Conservation (phyloP, 257 asterid species). For the Euphrasia confusa region DNA sequence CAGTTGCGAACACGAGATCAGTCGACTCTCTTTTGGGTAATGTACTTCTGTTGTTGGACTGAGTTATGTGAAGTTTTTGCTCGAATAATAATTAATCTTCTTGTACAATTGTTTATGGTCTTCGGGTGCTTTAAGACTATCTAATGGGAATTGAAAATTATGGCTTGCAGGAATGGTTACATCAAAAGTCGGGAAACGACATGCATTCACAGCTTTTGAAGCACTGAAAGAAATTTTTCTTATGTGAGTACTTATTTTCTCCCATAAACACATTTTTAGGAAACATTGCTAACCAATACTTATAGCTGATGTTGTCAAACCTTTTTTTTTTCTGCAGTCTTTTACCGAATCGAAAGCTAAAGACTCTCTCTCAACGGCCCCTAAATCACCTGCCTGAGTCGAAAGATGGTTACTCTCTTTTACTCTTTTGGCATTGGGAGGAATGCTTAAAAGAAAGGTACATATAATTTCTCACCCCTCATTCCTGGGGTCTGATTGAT, state of each 20-base stretch:
- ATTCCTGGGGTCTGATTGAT: neutral
- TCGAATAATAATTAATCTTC: neutral
- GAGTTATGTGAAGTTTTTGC: neutral
- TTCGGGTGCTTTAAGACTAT: constrained; percentile 10
- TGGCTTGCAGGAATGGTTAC: constrained; percentile 86
- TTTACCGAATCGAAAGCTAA: constrained; percentile 85
- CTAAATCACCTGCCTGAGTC: constrained; percentile 74
- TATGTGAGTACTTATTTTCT: constrained; percentile 44
- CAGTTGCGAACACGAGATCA: constrained; percentile 78
- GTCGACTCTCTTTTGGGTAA: constrained; percentile 80
- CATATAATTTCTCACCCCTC: neutral
- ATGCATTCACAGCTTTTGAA: constrained; percentile 85
- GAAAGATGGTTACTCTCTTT: constrained; percentile 80
- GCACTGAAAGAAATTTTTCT: constrained; percentile 80
- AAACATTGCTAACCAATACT: neutral
- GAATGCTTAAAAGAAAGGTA: constrained; percentile 92
- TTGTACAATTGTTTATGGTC: constrained; percentile 3
- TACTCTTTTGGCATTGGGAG: constrained; percentile 96
- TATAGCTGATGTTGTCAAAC: constrained; percentile 23
- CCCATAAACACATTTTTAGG: neutral
- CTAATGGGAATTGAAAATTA: constrained; percentile 22
- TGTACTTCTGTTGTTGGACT: constrained; percentile 14
- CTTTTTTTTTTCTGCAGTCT: constrained; percentile 44
- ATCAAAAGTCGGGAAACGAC: constrained; percentile 91
- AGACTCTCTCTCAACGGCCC: constrained; percentile 72